Evolutionary conservation across 306 rosid genomes (phyloP), one percentile per base, ranked within the genome.

Genomic region (Cicer yamashitae): DNA sequence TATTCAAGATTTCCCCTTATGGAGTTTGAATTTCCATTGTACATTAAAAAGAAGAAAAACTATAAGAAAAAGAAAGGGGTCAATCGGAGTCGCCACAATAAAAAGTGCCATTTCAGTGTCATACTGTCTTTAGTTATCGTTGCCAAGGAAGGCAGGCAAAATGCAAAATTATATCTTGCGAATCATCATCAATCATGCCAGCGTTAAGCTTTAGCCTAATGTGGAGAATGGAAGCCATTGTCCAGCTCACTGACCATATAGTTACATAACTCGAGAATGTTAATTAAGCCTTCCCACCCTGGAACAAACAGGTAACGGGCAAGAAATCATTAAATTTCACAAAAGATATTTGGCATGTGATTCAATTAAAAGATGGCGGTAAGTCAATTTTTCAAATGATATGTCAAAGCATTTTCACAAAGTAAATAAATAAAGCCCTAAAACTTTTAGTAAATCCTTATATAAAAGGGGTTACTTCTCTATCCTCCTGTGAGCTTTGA

Each of bases 261-360:
- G 53, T 77, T 51, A 75, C 70, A 58, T 44, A 47, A 45, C 51
- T 48, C 56, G 1, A 4, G 13, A 46, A 22, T 60, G 74, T 74
- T 46, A 66, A 70, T 70, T 75, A 81, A 69, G 8, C 13, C 59
- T 79, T 83, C 75, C 86, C 86, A 61, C 86, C 83, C 86, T 83
- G 81, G 6, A 82, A 51, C 14, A 73, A 44, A 59, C 52, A 25
- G 81, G 46, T 52, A n/a, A 37, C 8, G 65, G 61, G 7, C 10
- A 62, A 68, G 18, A 50, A 59, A 43, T 73, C 43, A 44, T 13
- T 17, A 78, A 74, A 56, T 13, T 67, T 41, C 72, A 59, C 7
- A 40, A 50, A 37, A 50, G 7, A 48, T 56, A 40, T 61, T 70
- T 5, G 25, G 65, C 46, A 50, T n/a, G 13, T 12, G 40, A 67